phyloP scores from a whole-genome alignment of 768 basidiomycete species.

The Neoboletus brunneissimus region DNA sequence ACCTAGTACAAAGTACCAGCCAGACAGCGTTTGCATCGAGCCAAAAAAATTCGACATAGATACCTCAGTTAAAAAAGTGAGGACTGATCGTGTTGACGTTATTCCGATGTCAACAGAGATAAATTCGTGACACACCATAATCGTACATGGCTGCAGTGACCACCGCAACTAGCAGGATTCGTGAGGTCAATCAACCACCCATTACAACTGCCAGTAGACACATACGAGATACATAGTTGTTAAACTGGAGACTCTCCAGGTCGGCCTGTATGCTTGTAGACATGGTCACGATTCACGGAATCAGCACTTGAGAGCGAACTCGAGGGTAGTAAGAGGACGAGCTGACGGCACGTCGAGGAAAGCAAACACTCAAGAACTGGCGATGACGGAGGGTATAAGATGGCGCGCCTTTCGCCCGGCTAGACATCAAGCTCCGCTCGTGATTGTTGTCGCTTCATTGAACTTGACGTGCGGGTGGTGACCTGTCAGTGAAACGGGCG shows the following conservation, averaged over 20 bases:
- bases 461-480: too few relatives aligned
- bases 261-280: background rate
- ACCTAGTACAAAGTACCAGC: background rate
- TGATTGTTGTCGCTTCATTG: too few relatives aligned
- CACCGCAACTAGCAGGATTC: background rate
- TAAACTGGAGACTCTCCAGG: slow-evolving; percentile 4
- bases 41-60: background rate
- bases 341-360: too few relatives aligned
- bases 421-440: too few relatives aligned
- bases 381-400: too few relatives aligned
- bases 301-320: too few relatives aligned
- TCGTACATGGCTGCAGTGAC: background rate
- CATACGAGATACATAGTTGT: slow-evolving; percentile 6
- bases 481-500: too few relatives aligned
- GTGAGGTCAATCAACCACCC: background rate
- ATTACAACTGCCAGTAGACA: background rate
- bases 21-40: background rate
- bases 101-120: background rate
- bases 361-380: too few relatives aligned
- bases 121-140: background rate
- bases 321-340: too few relatives aligned
- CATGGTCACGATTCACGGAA: background rate
- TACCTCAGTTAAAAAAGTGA: slow-evolving; percentile 10
- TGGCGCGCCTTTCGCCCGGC: too few relatives aligned
- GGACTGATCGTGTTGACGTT: background rate